These are phyloP conservation scores for Pseudogymnoascus sp. DNA, from an alignment of 2,329 filamentous ascomycete species.

Conservation along the genomic window DNA sequence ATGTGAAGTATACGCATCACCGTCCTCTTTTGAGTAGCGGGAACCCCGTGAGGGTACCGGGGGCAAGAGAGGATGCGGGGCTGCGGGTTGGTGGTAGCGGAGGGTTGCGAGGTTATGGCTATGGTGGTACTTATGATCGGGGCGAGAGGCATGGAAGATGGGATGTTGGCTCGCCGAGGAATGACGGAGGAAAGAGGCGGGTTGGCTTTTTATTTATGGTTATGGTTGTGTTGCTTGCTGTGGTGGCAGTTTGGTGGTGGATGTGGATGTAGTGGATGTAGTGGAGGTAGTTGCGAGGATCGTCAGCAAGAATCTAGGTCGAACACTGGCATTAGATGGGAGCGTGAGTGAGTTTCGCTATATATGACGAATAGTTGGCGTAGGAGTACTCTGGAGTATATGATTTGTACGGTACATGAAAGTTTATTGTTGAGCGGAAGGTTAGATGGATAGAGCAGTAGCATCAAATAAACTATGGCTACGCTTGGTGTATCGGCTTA, in stretches of 20 bases:
- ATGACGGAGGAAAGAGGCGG: neutral
- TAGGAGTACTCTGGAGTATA: neutral
- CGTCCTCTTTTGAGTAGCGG: neutral
- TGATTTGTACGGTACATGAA: neutral
- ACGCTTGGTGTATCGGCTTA: too few species aligned
- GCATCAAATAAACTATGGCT: slow-evolving; percentile 19
- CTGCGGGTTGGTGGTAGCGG: neutral
- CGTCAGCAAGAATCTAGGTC: neutral
- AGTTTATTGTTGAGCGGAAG: neutral
- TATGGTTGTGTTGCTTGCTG: neutral
- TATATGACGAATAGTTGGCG: neutral
- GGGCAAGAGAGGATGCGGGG: neutral
- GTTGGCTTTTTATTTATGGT: neutral
- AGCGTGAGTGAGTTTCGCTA: neutral
- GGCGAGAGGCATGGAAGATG: neutral
- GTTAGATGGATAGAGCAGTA: neutral
- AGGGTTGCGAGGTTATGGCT: neutral
- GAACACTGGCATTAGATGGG: neutral
- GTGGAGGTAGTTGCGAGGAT: neutral
- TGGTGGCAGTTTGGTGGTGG: neutral
- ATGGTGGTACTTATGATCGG: neutral
- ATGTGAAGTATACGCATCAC: neutral
- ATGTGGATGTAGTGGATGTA: neutral
- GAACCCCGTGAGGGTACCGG: neutral
- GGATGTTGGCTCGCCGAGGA: neutral